Evolutionary conservation across 176 grass and related monocot species (phyloP), one percentile per base, ranked within the genome.

Genomic region (Thinopyrum elongatum): DNA sequence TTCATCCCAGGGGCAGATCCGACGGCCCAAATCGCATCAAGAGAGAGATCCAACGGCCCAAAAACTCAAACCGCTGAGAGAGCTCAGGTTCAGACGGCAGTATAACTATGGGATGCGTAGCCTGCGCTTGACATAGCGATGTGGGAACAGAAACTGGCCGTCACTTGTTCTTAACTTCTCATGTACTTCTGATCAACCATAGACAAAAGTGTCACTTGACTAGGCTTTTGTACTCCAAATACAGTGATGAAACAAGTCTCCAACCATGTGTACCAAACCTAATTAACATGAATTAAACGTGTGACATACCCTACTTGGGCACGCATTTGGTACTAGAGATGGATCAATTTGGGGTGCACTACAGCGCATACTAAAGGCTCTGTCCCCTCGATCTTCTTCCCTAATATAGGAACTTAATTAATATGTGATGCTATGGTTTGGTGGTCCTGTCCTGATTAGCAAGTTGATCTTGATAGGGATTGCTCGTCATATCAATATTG

Each of bases 381-480:
- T 71, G 64, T 63, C 65, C 36, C 19, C 67, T 17, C 47, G 34
- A 12, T 70, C 55, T 76, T 23, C 44, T 46, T 46, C 63, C 12
- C 8, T 27, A 33, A 82, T 65, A 9, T 70, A 12, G 14, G 51
- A 61, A 33, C 26, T 60, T 11, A 41, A 23, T 31, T 29, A 30
- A 17, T 44, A 7, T 9, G 25, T 17, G 5, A 67, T 26, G 49
- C 9, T 53, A 23, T 60, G 33, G 8, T 58, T 49, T 0, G 58
- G 63, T 78, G 83, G 63, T 78, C 84, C 88, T 65, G 63, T 82
- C 84, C 88, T 44, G 84, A 63, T 78, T 77, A 78, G 49, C 19
- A 71, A 13, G 29, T 19, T 71, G 29, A 86, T 31, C 67, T 66
- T 10, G 27, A 68, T 27, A 62, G 65, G 42, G 4, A 28, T 29